A percentile compares a stretch with the other conserved stretches of the same genome.
These are phyloP conservation scores for Wickerhamomyces sp. DNA, from an alignment of 1,139 yeast genomes.

Conservation along the genomic window DNA sequence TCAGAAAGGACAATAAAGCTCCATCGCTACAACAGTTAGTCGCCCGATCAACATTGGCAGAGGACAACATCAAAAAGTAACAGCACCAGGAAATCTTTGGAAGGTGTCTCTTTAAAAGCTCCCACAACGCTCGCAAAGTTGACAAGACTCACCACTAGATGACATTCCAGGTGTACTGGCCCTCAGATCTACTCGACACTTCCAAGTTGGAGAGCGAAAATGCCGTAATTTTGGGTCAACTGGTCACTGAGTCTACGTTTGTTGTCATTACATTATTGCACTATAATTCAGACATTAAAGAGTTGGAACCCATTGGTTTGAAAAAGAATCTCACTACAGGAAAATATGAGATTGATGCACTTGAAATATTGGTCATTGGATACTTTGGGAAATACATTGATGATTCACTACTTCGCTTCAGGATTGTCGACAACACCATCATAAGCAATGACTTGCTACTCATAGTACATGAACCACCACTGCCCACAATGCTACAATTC, in stretches of 20 bases:
- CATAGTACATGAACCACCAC: slow-evolving; percentile 69
- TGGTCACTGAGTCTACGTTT: slow-evolving; percentile 15
- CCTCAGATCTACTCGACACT: slow-evolving; percentile 24
- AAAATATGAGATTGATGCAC: not conserved
- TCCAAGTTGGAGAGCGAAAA: slow-evolving; percentile 12
- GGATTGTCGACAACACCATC: slow-evolving; percentile 2
- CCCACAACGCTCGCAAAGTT: no score
- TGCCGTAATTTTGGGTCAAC: slow-evolving; percentile 10
- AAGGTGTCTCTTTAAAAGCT: no score
- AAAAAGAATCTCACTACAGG: not conserved
- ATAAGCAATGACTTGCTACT: slow-evolving; percentile 28
- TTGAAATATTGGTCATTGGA: slow-evolving; percentile 7
- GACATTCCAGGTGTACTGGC: slow-evolving; percentile 32
- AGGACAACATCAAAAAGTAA: no score
- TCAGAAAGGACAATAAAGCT: no score
- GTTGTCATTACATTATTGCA: slow-evolving; percentile 26
- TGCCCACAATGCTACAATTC: slow-evolving; percentile 68
- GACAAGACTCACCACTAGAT: not conserved
- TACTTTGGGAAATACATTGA: slow-evolving; percentile 4
- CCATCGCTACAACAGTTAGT: no score
- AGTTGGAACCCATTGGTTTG: slow-evolving; percentile 2
- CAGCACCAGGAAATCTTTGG: no score
- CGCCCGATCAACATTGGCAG: no score
- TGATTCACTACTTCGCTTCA: slow-evolving; percentile 1
- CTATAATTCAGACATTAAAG: not conserved